Conservation (phyloP, 148 eudicot species). For the Camellia lanceoleosa region DNA sequence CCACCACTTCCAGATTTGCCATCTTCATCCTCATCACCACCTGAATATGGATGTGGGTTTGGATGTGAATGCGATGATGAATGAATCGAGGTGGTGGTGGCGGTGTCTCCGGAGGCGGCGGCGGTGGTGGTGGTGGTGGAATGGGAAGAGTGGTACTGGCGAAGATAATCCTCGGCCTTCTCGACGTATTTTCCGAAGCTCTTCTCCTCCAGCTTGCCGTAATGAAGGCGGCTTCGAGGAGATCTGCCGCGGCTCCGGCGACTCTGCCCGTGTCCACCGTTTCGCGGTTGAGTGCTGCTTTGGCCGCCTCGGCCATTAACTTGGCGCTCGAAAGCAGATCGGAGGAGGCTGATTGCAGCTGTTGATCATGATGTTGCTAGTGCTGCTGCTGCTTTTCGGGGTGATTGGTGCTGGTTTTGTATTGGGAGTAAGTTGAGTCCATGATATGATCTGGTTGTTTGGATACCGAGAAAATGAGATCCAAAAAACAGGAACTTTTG, state of each 20-base stretch:
- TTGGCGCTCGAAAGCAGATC: conserved; percentile 53
- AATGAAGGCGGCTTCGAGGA: conserved; percentile 39
- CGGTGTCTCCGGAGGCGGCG: background rate
- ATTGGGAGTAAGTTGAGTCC: background rate
- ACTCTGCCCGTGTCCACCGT: conserved; percentile 42
- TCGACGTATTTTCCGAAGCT: conserved; percentile 39
- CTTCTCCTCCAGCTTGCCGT: conserved; percentile 41
- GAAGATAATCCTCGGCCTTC: conserved; percentile 55
- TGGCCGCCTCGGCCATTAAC: conserved; percentile 49
- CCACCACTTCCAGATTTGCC: conserved; percentile 12
- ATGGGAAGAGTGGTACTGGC: conserved; percentile 15
- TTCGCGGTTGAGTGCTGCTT: conserved; percentile 18
- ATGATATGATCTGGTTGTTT: conserved; percentile 7
- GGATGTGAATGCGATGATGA: background rate
- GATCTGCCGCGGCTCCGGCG: conserved; percentile 51
- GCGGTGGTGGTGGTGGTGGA: conserved; percentile 14
- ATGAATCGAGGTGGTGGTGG: background rate
- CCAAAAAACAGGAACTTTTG: background rate
- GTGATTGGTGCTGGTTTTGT: background rate
- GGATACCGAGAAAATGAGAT: conserved; percentile 3
- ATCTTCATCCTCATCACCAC: background rate
- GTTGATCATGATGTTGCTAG: too few relatives aligned
- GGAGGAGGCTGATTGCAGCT: conserved; percentile 18
- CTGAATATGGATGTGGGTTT: too few relatives aligned
- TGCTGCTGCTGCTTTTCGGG: background rate